Conservation (phyloP, 1,284 basidiomycete species). For the Trichosporon inkin region DNA sequence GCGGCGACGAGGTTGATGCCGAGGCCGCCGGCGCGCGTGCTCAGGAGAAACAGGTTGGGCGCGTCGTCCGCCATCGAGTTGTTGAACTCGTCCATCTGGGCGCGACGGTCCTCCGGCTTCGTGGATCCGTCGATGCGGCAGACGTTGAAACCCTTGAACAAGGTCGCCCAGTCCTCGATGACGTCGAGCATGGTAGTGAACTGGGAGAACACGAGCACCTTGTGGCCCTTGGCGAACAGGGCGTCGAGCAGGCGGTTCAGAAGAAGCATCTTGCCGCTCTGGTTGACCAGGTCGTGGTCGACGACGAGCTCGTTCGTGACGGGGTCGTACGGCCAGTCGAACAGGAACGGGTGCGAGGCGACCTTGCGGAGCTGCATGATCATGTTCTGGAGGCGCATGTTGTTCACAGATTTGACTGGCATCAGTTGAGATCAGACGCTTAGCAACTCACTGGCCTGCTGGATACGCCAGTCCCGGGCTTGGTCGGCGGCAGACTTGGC, state of each 20-base stretch:
- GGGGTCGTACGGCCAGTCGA: conserved; percentile 78
- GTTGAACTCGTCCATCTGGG: conserved; percentile 83
- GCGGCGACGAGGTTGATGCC: conserved; percentile 90
- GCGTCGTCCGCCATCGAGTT: conserved; percentile 64
- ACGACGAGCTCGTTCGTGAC: conserved; percentile 60
- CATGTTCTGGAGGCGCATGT: conserved; percentile 85
- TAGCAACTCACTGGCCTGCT: conserved; percentile 59
- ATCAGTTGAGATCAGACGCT: neutral
- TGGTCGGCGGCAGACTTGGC: conserved; percentile 54
- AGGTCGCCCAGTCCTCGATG: conserved; percentile 81
- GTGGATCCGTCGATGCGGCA: conserved; percentile 90
- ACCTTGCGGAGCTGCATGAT: conserved; percentile 86
- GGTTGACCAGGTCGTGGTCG: conserved; percentile 72
- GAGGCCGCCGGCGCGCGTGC: conserved; percentile 86
- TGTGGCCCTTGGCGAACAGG: conserved; percentile 76
- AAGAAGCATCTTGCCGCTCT: conserved; percentile 95
- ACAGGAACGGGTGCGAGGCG: conserved; percentile 89
- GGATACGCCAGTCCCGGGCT: conserved; percentile 58
- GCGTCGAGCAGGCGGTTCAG: conserved; percentile 81
- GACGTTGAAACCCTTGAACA: conserved; percentile 72
- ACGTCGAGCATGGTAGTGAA: conserved; percentile 96
- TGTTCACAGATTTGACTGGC: conserved; percentile 75
- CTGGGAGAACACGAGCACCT: conserved; percentile 87
- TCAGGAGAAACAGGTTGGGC: conserved; percentile 79
- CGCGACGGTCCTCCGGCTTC: conserved; percentile 68